A percentile compares a stretch with the other conserved stretches of the same genome.
phyloP scores from a whole-genome alignment of 2,329 filamentous ascomycete species.

The Diaporthe sp. region DNA sequence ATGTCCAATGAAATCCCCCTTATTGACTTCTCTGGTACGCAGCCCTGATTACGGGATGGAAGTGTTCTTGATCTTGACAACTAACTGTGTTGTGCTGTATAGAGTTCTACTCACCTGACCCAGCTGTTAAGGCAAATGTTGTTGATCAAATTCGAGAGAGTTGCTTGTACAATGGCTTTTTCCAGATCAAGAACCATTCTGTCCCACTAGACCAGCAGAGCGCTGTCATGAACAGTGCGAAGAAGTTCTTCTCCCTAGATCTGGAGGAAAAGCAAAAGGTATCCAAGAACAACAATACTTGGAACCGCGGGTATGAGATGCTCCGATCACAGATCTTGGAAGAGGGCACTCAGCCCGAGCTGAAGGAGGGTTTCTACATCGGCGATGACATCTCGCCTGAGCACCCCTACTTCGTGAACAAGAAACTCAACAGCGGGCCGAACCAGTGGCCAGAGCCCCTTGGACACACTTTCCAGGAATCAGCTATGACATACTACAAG shows the following conservation, averaged over 20 bases:
- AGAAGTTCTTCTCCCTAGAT: conserved; percentile 62
- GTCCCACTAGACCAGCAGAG: conserved; percentile 57
- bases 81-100: neutral
- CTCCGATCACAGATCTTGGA: conserved; percentile 59
- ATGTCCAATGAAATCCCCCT: conserved; percentile 38
- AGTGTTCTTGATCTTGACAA: too few relatives aligned
- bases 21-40: conserved; percentile 36
- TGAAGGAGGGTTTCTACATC: conserved; percentile 59
- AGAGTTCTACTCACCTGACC: conserved; percentile 41
- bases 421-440: conserved; percentile 55
- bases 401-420: conserved; percentile 56
- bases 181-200: conserved; percentile 64
- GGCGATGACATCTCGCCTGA: conserved; percentile 55
- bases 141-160: conserved; percentile 55
- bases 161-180: conserved; percentile 64
- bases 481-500: conserved; percentile 54
- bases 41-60: too few relatives aligned
- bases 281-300: conserved; percentile 52
- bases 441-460: conserved; percentile 60
- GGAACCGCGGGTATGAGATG: conserved; percentile 63
- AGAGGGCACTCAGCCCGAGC: conserved; percentile 57
- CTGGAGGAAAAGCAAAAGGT: conserved; percentile 58
- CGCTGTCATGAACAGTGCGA: conserved; percentile 55
- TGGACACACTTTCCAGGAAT: conserved; percentile 51
- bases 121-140: conserved; percentile 46